phyloP scores from a whole-genome alignment of 2,329 filamentous ascomycete genomes.

The Raffaelea albimanens region DNA sequence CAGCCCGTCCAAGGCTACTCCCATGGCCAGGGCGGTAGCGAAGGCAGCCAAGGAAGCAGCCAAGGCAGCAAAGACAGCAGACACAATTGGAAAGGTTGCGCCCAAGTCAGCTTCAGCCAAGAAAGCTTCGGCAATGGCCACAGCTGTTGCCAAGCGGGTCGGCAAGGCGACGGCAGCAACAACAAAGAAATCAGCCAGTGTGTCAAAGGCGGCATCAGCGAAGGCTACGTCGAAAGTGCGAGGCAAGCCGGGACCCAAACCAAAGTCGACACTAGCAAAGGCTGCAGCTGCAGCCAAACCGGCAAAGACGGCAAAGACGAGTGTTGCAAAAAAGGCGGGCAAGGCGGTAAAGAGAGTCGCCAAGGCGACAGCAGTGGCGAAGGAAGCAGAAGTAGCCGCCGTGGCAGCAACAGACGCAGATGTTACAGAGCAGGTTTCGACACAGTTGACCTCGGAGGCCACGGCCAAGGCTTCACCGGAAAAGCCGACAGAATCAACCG shows the following conservation, averaged over 20 bases:
- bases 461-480: background rate
- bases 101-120: conserved; percentile 1
- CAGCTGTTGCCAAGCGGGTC: conserved; percentile 1
- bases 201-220: too few relatives aligned
- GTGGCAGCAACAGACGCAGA: background rate
- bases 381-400: background rate
- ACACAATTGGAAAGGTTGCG: conserved; percentile 9
- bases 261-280: background rate
- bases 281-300: background rate
- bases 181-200: background rate
- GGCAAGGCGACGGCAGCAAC: background rate
- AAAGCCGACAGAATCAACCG: background rate
- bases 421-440: background rate
- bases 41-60: conserved; percentile 6
- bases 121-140: conserved; percentile 1
- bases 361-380: background rate
- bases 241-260: background rate
- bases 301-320: background rate
- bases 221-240: background rate
- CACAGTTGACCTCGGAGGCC: background rate
- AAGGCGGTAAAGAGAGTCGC: background rate
- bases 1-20: conserved; percentile 23
- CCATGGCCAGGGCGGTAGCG: conserved; percentile 5
- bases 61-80: conserved; percentile 12
- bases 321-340: background rate